A percentile compares a stretch with the other conserved stretches of the same genome.
These are phyloP conservation scores for Calonectria hawksworthii DNA, from an alignment of 2,329 filamentous ascomycete species.

Conservation along the genomic window DNA sequence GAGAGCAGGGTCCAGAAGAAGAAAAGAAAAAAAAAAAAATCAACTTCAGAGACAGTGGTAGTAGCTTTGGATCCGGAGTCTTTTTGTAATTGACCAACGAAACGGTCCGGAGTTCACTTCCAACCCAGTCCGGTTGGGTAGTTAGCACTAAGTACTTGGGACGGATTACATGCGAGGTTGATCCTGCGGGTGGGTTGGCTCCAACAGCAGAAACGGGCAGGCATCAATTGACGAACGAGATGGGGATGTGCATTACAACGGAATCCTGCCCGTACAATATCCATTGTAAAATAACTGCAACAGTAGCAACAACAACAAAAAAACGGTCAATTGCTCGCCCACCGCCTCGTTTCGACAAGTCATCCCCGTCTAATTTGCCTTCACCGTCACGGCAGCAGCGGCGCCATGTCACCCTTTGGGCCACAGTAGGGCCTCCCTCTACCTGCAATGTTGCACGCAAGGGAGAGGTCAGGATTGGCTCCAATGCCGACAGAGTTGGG, in stretches of 20 bases:
- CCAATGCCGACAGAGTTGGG: not conserved
- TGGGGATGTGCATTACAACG: not conserved
- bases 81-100: not conserved
- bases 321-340: not conserved
- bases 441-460: conserved; percentile 10
- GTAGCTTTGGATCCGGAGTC: not conserved
- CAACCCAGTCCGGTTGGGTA: not conserved
- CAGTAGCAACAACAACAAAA: not conserved
- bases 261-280: not conserved
- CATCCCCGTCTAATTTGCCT: not conserved
- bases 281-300: not conserved
- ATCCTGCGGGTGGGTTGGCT: not conserved
- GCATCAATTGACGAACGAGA: not conserved
- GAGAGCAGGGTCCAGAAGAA: not conserved
- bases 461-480: not conserved
- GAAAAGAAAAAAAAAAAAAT: not conserved
- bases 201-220: not conserved
- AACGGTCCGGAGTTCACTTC: not conserved
- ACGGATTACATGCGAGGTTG: not conserved
- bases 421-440: not conserved
- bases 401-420: conserved; percentile 1
- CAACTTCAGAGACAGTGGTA: not conserved
- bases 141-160: not conserved
- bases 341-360: not conserved
- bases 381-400: conserved; percentile 2